Evolutionary conservation across 352 stramenopile species (phyloP), one percentile per base, ranked within the genome.

Genomic region (Globisporangium radiosum): DNA sequence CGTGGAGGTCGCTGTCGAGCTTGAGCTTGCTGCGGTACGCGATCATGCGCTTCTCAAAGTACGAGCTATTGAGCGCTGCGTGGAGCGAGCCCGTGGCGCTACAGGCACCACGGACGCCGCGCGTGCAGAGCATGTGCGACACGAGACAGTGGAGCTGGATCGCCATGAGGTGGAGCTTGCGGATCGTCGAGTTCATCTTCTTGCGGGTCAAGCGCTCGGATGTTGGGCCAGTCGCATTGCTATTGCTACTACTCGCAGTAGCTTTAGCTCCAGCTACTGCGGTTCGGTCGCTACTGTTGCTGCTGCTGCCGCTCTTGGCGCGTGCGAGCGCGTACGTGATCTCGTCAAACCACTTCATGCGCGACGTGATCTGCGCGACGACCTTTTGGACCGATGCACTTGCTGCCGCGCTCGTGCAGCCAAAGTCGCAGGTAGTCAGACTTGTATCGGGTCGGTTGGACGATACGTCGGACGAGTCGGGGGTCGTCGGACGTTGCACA

Each of bases 171-270:
- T 91, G 81, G 25, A 91, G 58, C 56, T 91, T 91, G 5, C 81
- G 79, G 39, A 91, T 88, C 15, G 82, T 89, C 17, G 81, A 89
- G 64, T 91, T 91, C 70, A 89, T 79, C 57, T 91, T 91, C 69
- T 89, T 89, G 25, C 81, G 81, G 48, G 76, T 91, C 40, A 89
- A 65, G 5, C 84, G 54, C 44, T 88, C 76, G 45, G 84, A 78
- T 3, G 73, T 43, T 7, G 8, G 19, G 15, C 54, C 58, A 37
- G 47, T 36, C 25, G 25, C 25, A 33, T 33, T 33, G 25, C 25
- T 33, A 33, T 33, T 33, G 25, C 25, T 33, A 33, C 25, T 33
- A 33, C 25, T 33, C 25, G 25, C 25, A 33, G 25, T 33, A 33
- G 25, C 25, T 33, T 1, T 2, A 25, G 25, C 25, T 25, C 25